Evolutionary conservation across 2,329 filamentous ascomycete genomes (phyloP), one percentile per base, ranked within the genome.

Genomic region (Helminthosporium solani): DNA sequence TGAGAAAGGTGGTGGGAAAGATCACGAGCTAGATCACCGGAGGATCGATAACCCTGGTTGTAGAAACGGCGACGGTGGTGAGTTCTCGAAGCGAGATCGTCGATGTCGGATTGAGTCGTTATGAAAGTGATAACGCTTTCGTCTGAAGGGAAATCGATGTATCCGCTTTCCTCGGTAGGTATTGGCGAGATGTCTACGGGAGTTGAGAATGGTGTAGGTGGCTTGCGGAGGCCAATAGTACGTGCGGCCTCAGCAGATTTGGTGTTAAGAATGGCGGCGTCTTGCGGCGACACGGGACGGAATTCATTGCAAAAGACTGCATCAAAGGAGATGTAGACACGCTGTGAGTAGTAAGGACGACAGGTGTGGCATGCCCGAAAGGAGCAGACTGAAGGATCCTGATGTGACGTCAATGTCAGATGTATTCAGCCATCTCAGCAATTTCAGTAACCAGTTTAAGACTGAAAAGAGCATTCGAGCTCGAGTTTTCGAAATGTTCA

Each of bases 291-390:
- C 8, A 75, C 21, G 1, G 70, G 60, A 19, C 61, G 42, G 15
- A 68, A 52, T 28, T 68, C 57, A 27, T 71, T 67, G 21, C 58
- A 64, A 19, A 75, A 63, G 27, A 78, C 65, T 11, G 70, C 60
- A 3, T 73, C 67, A 50, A 81, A 71, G 21, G 73, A 74, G 7
- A 67, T 64, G 56, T 67, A 77, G 27, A 73, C 56, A 3, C 76
- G 72, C 35, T 79, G 75, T n/a, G 66, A 67, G 50, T 72, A 75
- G 52, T 74, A 75, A 2, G 75, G 75, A 23, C 77, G 73, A 52
- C 78, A 81, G n/a, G 57, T 62, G 25, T 75, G 74, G 49, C 78
- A 81, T 40, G 72, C 71, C 40, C 70, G 68, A 54, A 72, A 73
- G n/a, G 52, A 61, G 58, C 78, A 81, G 19, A 36, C 39, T 11